These are phyloP conservation scores for Excoecaria cochinchinensis DNA, from an alignment of 345 rosid species.

Conservation along the genomic window DNA sequence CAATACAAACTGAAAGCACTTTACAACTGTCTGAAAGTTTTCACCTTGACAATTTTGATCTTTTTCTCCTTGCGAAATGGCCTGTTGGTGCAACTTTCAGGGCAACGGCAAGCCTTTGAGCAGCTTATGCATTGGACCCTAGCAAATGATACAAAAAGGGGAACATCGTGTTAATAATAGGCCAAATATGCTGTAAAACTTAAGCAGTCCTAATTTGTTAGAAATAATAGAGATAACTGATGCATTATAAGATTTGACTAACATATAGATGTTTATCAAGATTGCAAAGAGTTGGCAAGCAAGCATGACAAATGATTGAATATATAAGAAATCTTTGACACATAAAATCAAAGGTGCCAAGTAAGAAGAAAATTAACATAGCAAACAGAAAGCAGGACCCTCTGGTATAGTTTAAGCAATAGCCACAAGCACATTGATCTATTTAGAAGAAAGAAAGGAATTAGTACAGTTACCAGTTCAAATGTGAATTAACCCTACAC, in stretches of 20 bases:
- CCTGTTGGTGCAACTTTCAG: constrained; percentile 84
- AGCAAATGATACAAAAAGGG: constrained; percentile 7
- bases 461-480: neutral
- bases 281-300: neutral
- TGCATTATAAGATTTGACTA: neutral
- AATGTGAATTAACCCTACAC: neutral
- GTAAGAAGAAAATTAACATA: neutral
- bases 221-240: neutral
- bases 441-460: neutral
- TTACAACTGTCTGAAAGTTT: neutral
- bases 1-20: neutral
- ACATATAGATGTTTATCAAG: neutral
- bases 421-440: neutral
- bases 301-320: neutral
- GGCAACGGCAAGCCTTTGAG: constrained; percentile 78
- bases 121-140: constrained; percentile 94
- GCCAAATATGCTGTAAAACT: neutral
- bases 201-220: neutral
- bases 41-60: constrained; percentile 77
- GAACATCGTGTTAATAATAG: constrained; percentile 6
- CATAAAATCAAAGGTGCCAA: neutral
- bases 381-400: neutral
- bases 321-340: neutral
- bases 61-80: constrained; percentile 92
- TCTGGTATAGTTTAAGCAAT: neutral